Conservation (phyloP, 805 yeast species). For the Soucietia sequanensis region DNA sequence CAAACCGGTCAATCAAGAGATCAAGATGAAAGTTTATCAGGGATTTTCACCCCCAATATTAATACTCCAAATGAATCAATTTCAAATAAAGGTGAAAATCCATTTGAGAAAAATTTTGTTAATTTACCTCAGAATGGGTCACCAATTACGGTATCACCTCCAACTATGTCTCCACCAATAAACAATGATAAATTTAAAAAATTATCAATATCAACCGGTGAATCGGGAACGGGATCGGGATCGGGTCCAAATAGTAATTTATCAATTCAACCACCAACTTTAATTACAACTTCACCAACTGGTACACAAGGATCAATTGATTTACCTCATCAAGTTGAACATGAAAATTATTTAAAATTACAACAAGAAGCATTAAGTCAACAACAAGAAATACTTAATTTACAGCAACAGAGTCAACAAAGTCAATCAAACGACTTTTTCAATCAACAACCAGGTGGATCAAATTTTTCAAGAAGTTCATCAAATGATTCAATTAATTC, state of each 20-base stretch:
- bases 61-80: conserved; percentile 24
- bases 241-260: conserved; percentile 7
- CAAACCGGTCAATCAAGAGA: not conserved
- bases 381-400: conserved; percentile 31
- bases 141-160: conserved; percentile 1
- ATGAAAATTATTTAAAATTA: conserved; percentile 33
- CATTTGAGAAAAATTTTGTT: conserved; percentile 33
- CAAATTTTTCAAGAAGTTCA: conserved; percentile 8
- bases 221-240: conserved; percentile 1
- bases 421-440: conserved; percentile 1
- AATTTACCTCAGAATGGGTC: conserved; percentile 4
- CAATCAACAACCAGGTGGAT: too few species aligned
- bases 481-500: conserved; percentile 11
- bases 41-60: conserved; percentile 37
- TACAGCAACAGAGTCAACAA: conserved; percentile 2
- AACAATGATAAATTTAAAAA: not conserved
- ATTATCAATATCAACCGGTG: conserved; percentile 3
- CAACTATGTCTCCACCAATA: not conserved
- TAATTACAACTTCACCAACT: conserved; percentile 1
- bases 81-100: conserved; percentile 19
- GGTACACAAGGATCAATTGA: conserved; percentile 1
- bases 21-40: conserved; percentile 21
- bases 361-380: conserved; percentile 38
- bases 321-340: conserved; percentile 23
- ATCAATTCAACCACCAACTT: conserved; percentile 2